phyloP scores from a whole-genome alignment of 179 eudicot genomes.

The Beta macrorhiza region DNA sequence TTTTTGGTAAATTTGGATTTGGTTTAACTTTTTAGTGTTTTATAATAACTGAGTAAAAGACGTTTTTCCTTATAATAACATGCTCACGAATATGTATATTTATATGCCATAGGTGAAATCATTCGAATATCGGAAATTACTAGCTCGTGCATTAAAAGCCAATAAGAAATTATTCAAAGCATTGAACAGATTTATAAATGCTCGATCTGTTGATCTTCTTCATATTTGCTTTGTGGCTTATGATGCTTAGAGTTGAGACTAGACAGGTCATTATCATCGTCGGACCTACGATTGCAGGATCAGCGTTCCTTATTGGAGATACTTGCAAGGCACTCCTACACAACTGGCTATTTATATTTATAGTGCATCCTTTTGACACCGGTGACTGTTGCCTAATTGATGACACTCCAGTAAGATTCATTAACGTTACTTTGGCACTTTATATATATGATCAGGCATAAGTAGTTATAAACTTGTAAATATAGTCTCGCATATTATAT shows the following conservation, averaged over 20 bases:
- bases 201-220: constrained; percentile 14
- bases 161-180: constrained; percentile 17
- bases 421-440: background rate
- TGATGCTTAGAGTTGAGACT: constrained; percentile 25
- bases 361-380: constrained; percentile 25
- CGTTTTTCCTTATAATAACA: background rate
- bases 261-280: constrained; percentile 25
- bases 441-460: background rate
- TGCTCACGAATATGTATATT: background rate
- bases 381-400: constrained; percentile 29
- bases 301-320: constrained; percentile 28
- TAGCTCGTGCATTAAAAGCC: constrained; percentile 18
- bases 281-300: constrained; percentile 24
- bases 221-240: constrained; percentile 26
- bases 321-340: constrained; percentile 11
- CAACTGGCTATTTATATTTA: too few species aligned
- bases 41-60: too few species aligned
- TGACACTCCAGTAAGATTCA: constrained; percentile 16
- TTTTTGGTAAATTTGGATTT: too few species aligned
- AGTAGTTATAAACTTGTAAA: background rate
- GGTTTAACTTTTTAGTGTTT: background rate
- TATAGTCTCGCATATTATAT: background rate
- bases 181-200: constrained; percentile 22
- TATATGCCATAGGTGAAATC: constrained; percentile 16
- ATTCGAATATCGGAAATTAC: constrained; percentile 4